Base-by-base conservation (phyloP, 1,139 yeast genomes). In the Candida freyschussii region DNA sequence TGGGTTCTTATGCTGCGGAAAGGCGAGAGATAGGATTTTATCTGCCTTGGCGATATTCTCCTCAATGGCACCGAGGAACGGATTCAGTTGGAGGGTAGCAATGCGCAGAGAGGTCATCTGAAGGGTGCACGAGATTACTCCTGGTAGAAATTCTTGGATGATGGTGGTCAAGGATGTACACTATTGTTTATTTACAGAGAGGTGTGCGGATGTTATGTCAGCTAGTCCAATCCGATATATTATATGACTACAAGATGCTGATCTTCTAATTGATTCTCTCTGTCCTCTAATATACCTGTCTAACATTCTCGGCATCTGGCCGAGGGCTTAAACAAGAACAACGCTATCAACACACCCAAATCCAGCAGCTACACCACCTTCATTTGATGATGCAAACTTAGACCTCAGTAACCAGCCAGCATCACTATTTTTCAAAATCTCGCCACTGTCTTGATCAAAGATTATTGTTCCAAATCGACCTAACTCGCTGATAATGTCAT, bases 351-450 rank as follows among this genome's bases (percentile, higher is more conserved):
- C 86, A 59, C 96, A 87, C 9, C 97, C 98, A 60, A 84, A 91
- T 0, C 98, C 98, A 11, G 98, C 97, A 19, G 97, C 97, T 21
- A 91, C 96, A 23, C 98, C 98, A 30, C 98, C 98, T 63, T 91
- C 98, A 58, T 91, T 78, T 36, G 95, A 82, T 3, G 81, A 66
- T 45, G 85, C 80, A 39, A 87, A 75, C 58, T 91, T 91, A 3
- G 96, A 85, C 59, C 98, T 75, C 48, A 91, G 64, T 43, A 91
- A 67, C 75, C 85, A 85, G 6, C 96, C 97, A 2, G 87, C 75
- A 45, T 73, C 72, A 26, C 75, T 74, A 55, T 91, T 91, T 29
- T 64, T 55, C 29, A 74, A 51, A 8, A 82, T 63, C 24, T 73
- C 67, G 3, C 82, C 79, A 2, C 67, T 56, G 8, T 64, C 54